Percentiles rank a stretch among this genome's conserved stretches.
phyloP scores from a whole-genome alignment of 2,329 filamentous ascomycete species.

The Esteya vermicola region DNA sequence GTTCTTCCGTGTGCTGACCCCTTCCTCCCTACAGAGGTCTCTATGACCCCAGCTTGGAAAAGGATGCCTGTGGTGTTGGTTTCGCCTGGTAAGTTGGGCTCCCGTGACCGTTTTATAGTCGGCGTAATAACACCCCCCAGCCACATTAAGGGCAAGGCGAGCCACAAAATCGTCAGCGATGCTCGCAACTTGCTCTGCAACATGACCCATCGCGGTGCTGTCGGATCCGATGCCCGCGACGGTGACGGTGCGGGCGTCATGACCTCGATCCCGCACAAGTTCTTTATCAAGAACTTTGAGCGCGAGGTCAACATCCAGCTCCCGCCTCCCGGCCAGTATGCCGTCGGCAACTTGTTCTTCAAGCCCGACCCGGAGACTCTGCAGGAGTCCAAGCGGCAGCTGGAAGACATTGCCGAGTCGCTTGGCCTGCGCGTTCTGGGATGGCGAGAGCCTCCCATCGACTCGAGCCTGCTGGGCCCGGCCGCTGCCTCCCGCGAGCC shows the following conservation, averaged over 20 bases:
- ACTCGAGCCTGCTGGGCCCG: constrained; percentile 84
- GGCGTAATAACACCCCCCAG: constrained; percentile 30
- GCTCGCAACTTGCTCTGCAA: constrained; percentile 93
- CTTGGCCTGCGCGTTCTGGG: constrained; percentile 82
- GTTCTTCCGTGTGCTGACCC: not conserved
- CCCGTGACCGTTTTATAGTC: constrained; percentile 6
- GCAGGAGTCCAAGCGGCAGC: constrained; percentile 78
- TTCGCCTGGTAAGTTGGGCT: constrained; percentile 68
- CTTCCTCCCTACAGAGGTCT: constrained; percentile 45
- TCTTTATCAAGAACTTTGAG: constrained; percentile 97
- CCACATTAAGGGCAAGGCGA: constrained; percentile 93
- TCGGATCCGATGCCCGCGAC: constrained; percentile 93
- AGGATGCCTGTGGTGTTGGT: constrained; percentile 98
- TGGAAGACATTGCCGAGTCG: constrained; percentile 84
- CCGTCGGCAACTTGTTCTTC: constrained; percentile 95
- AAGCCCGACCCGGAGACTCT: constrained; percentile 87
- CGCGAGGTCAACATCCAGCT: constrained; percentile 78
- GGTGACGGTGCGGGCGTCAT: constrained; percentile 98
- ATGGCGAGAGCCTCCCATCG: constrained; percentile 90
- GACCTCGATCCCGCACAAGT: constrained; percentile 96
- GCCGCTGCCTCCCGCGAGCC: constrained; percentile 90
- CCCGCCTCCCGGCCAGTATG: constrained; percentile 83
- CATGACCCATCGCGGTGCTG: constrained; percentile 98
- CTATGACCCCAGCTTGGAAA: constrained; percentile 90
- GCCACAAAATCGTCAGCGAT: constrained; percentile 98